Evolutionary conservation across 768 basidiomycete genomes (phyloP).

Genomic region (Podaxis rugospora): DNA sequence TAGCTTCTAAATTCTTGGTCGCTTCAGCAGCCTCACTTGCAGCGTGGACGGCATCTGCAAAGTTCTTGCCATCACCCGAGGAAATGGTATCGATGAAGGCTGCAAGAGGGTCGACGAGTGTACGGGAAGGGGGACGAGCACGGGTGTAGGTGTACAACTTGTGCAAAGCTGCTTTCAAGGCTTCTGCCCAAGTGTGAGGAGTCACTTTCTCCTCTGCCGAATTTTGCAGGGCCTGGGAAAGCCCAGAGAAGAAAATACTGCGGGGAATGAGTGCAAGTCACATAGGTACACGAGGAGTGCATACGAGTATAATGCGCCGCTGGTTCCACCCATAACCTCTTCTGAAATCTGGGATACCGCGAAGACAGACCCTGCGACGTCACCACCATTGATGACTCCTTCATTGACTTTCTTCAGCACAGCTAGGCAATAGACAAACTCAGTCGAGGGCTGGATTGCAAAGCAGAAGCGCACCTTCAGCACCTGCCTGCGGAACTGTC

Average conservation of each 20-base stretch:
- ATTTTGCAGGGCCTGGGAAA: constrained; percentile 66
- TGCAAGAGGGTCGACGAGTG: constrained; percentile 86
- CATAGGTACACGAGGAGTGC: constrained; percentile 22
- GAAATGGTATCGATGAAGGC: constrained; percentile 60
- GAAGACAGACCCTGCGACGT: constrained; percentile 63
- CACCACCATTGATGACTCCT: constrained; percentile 53
- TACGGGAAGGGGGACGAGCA: constrained; percentile 86
- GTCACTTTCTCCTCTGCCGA: constrained; percentile 34
- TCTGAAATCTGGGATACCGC: constrained; percentile 72
- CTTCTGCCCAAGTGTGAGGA: constrained; percentile 52
- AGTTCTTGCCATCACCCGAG: constrained; percentile 23
- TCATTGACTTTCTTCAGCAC: constrained; percentile 55
- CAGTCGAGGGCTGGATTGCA: not conserved
- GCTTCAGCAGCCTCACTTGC: constrained; percentile 65
- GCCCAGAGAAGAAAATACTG: constrained; percentile 88
- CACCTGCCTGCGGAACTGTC: constrained; percentile 47
- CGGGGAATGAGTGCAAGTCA: not conserved
- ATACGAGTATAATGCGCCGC: constrained; percentile 87
- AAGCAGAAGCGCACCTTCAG: constrained; percentile 43
- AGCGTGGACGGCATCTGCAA: constrained; percentile 51
- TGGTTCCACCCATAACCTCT: constrained; percentile 88
- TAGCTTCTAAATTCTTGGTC: constrained; percentile 75
- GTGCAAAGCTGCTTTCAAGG: constrained; percentile 52
- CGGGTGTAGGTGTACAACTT: constrained; percentile 81
- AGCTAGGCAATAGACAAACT: constrained; percentile 29